Percentiles rank a stretch among this genome's conserved stretches.
phyloP scores from a whole-genome alignment of 306 rosid species.

The Casuarina equisetifolia region DNA sequence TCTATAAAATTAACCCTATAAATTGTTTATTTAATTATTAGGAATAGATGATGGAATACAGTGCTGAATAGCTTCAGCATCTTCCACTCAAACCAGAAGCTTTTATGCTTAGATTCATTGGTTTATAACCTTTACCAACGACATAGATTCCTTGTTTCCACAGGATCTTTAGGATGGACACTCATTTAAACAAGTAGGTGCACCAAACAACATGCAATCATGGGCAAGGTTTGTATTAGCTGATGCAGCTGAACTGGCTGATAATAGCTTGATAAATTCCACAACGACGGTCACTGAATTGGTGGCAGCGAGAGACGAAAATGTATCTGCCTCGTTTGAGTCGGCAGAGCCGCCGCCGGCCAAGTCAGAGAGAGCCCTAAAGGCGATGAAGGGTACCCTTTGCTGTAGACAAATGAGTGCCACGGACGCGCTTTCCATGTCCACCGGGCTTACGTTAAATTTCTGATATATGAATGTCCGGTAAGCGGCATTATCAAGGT shows the following conservation, averaged over 20 bases:
- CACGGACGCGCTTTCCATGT: slow-evolving; percentile 56
- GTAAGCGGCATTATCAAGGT: slow-evolving; percentile 54
- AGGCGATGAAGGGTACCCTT: slow-evolving; percentile 46
- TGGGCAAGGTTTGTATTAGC: no score
- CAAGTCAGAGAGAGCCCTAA: slow-evolving; percentile 52
- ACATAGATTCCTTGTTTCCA: no score
- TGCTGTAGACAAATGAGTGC: slow-evolving; percentile 56
- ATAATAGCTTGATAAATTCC: slow-evolving; percentile 45
- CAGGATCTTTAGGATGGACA: no score
- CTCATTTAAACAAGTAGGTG: no score
- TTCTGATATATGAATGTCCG: slow-evolving; percentile 44
- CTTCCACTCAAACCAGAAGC: no score
- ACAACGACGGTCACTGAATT: slow-evolving; percentile 45
- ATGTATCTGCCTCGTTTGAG: slow-evolving; percentile 54
- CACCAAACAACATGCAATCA: no score
- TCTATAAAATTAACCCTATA: no score
- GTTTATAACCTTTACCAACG: no score
- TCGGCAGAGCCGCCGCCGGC: slow-evolving; percentile 54
- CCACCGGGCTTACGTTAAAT: slow-evolving; percentile 49
- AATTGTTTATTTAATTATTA: no score
- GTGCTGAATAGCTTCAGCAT: no score
- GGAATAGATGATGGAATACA: no score
- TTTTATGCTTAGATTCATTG: no score
- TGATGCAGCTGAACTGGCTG: background rate
- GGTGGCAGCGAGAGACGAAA: slow-evolving; percentile 42